A percentile compares a stretch with the other conserved stretches of the same genome.
These are phyloP conservation scores for Fusarium pilosicola DNA, from an alignment of 2,329 filamentous ascomycete genomes.

Conservation along the genomic window DNA sequence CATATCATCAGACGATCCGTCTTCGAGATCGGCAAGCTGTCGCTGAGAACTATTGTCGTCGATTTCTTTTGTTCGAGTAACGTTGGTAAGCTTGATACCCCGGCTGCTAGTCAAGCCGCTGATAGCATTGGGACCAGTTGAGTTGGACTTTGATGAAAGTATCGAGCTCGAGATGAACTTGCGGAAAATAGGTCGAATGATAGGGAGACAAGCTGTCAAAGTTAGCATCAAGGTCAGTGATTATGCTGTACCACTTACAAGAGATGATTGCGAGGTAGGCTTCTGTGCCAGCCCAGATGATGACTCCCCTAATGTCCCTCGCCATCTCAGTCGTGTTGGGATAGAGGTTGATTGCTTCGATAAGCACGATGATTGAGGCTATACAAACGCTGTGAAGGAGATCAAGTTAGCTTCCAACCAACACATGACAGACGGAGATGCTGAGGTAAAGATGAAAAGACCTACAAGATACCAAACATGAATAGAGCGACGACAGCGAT, in stretches of 20 bases:
- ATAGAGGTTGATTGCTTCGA: conserved; percentile 20
- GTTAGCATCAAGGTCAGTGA: too few species aligned
- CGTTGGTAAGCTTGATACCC: conserved; percentile 24
- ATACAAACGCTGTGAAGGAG: conserved; percentile 13
- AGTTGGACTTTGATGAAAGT: conserved; percentile 21
- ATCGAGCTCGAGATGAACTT: conserved; percentile 13
- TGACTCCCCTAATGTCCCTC: conserved; percentile 24
- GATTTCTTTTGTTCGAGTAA: conserved; percentile 22
- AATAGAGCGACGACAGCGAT: conserved; percentile 29
- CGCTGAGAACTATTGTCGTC: conserved; percentile 30
- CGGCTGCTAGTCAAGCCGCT: conserved; percentile 28
- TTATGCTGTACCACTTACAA: too few species aligned
- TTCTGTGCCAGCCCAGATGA: conserved; percentile 28
- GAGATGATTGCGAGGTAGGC: conserved; percentile 27
- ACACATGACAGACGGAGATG: too few species aligned
- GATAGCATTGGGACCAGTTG: conserved; percentile 19
- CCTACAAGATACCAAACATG: conserved; percentile 36
- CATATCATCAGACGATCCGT: conserved; percentile 25
- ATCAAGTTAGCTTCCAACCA: not conserved
- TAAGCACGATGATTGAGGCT: conserved; percentile 21
- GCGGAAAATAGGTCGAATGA: conserved; percentile 22
- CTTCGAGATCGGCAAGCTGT: conserved; percentile 23
- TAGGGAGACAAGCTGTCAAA: conserved; percentile 24
- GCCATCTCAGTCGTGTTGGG: conserved; percentile 28
- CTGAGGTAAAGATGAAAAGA: not conserved